phyloP scores from a whole-genome alignment of 1,139 yeast genomes.

The Suhomyces ambrosiae region DNA sequence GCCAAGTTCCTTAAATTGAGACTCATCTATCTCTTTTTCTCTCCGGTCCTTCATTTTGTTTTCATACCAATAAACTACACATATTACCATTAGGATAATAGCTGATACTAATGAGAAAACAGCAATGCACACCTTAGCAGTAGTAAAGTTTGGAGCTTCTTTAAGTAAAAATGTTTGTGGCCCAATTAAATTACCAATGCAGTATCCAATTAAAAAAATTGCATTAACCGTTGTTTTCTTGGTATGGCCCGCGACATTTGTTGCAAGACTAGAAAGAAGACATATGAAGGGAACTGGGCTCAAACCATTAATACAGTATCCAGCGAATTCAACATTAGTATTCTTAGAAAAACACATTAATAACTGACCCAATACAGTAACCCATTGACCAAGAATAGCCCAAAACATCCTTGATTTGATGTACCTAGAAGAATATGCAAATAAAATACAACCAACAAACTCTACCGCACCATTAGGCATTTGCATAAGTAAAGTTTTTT shows the following conservation, averaged over 20 bases:
- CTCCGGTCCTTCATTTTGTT: slow-evolving; percentile 38
- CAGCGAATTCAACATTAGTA: slow-evolving; percentile 14
- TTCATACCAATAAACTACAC: slow-evolving; percentile 39
- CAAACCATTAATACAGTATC: slow-evolving; percentile 18
- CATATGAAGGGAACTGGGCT: slow-evolving; percentile 50
- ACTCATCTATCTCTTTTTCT: slow-evolving; percentile 22
- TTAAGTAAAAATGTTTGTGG: slow-evolving; percentile 63
- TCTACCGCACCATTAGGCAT: slow-evolving; percentile 45
- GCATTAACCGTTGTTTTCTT: slow-evolving; percentile 66
- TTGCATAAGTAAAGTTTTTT: slow-evolving; percentile 38
- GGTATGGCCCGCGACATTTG: slow-evolving; percentile 72
- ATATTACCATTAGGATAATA: slow-evolving; percentile 24
- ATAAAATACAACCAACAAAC: slow-evolving; percentile 40
- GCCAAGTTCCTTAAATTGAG: slow-evolving; percentile 29
- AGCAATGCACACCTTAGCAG: slow-evolving; percentile 50
- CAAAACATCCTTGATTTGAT: slow-evolving; percentile 35
- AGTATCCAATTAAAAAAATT: slow-evolving; percentile 59
- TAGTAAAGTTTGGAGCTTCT: slow-evolving; percentile 55
- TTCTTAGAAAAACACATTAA: slow-evolving; percentile 49
- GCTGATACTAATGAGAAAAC: slow-evolving; percentile 40
- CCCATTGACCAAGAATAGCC: slow-evolving; percentile 41
- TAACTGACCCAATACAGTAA: slow-evolving; percentile 43
- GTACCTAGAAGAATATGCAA: slow-evolving; percentile 18
- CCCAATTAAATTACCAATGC: slow-evolving; percentile 70
- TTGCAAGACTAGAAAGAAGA: slow-evolving; percentile 48